These are phyloP conservation scores for Vachellia collinsii DNA, from an alignment of 306 rosid genomes.

Conservation along the genomic window DNA sequence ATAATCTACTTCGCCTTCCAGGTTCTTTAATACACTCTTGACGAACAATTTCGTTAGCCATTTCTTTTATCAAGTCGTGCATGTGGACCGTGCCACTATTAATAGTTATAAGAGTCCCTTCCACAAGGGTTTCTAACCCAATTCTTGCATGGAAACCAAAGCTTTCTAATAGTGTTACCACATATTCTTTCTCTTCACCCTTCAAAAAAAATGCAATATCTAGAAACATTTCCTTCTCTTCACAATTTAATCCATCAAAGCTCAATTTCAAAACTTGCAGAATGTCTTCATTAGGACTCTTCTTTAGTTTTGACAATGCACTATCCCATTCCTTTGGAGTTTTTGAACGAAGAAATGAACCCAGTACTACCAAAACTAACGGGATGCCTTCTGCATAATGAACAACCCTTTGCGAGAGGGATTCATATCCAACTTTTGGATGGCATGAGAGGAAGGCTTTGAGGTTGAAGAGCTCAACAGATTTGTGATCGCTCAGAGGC, in stretches of 20 bases:
- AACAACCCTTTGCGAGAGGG: not conserved
- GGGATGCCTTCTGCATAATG: conserved; percentile 3
- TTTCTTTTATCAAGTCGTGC: conserved; percentile 43
- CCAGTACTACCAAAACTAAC: not conserved
- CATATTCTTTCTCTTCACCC: not conserved
- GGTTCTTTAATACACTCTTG: conserved; percentile 32
- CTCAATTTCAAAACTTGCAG: conserved; percentile 14
- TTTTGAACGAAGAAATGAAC: conserved; percentile 1
- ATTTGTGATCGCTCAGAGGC: not conserved
- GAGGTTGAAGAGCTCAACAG: not conserved
- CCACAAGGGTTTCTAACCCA: conserved; percentile 20
- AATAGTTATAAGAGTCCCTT: conserved; percentile 34
- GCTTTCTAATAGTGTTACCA: not conserved
- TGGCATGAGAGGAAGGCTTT: not conserved
- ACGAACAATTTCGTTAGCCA: conserved; percentile 39
- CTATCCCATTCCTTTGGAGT: not conserved
- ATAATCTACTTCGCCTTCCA: conserved; percentile 34
- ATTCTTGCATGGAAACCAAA: conserved; percentile 23
- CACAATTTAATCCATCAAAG: not conserved
- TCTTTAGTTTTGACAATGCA: not conserved
- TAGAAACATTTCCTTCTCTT: conserved; percentile 3
- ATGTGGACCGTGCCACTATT: not conserved
- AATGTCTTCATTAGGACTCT: not conserved
- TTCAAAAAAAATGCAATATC: conserved; percentile 8
- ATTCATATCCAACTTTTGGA: conserved; percentile 1